phyloP scores from a whole-genome alignment of 192 early-diverging fungal species.

The Podila minutissima region DNA sequence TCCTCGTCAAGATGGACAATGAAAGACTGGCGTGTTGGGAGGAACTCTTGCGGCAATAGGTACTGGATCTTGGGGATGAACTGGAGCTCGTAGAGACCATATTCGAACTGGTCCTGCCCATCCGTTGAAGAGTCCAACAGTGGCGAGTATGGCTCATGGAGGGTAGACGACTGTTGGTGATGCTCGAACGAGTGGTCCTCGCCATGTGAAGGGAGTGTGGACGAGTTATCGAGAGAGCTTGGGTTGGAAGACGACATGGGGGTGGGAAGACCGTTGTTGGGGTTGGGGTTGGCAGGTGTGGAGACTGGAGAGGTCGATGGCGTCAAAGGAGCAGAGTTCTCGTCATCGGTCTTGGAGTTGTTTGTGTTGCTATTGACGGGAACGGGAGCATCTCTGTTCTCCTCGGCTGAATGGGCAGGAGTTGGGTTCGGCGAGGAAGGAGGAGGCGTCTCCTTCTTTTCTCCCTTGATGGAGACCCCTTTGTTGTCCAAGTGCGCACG shows the following conservation, averaged over 20 bases:
- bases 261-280: not conserved
- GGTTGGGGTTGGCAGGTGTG: not conserved
- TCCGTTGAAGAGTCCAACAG: slow-evolving; percentile 36
- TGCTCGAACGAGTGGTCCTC: not conserved
- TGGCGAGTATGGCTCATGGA: slow-evolving; percentile 41
- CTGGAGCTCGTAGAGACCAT: slow-evolving; percentile 45
- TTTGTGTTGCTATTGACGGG: not conserved
- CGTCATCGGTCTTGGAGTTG: not conserved
- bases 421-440: not conserved
- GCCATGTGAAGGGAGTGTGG: not conserved
- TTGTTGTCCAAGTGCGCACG: slow-evolving; percentile 19
- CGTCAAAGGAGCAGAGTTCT: not conserved
- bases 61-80: slow-evolving; percentile 48
- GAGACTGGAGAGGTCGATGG: not conserved
- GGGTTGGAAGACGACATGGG: not conserved
- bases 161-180: not conserved
- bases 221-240: not conserved
- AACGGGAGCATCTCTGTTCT: not conserved
- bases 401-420: not conserved
- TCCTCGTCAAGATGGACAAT: slow-evolving; percentile 48
- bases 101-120: slow-evolving; percentile 47
- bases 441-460: not conserved
- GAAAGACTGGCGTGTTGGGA: slow-evolving; percentile 38
- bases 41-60: slow-evolving; percentile 30
- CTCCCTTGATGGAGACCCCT: not conserved